Evolutionary conservation across 2,329 filamentous ascomycete genomes (phyloP).

Genomic region (Neophaeococcomyces mojaviensis): DNA sequence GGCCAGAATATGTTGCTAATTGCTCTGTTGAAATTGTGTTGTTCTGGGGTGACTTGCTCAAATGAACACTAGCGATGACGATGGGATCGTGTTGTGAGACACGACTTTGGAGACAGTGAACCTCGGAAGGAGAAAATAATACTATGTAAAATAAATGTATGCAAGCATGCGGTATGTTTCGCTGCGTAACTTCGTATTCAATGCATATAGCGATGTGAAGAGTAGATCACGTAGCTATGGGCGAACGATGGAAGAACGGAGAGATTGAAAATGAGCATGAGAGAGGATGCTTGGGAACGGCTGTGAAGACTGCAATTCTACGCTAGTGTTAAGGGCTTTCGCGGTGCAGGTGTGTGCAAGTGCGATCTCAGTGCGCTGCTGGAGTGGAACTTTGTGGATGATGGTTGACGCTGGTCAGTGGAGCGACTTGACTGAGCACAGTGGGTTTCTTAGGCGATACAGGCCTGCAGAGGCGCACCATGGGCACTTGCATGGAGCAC

Average conservation of each 20-base stretch:
- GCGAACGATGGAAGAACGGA: conserved; percentile 2
- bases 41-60: too few species aligned
- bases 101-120: too few species aligned
- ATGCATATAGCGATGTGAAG: background rate
- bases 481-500: background rate
- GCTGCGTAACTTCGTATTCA: background rate
- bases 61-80: too few species aligned
- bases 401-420: conserved; percentile 3
- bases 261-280: conserved; percentile 5
- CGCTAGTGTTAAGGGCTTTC: conserved; percentile 8
- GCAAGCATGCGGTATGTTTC: too few species aligned
- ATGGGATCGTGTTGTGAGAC: too few species aligned
- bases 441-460: conserved; percentile 1
- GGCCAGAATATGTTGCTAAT: too few species aligned
- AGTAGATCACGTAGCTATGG: background rate
- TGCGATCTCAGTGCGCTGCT: conserved; percentile 9
- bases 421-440: background rate
- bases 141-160: too few species aligned
- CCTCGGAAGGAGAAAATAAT: too few species aligned
- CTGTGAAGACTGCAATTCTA: conserved; percentile 3
- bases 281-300: conserved; percentile 10
- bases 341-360: conserved; percentile 1
- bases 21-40: too few species aligned
- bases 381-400: conserved; percentile 1
- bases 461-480: background rate